Evolutionary conservation across 345 rosid genomes (phyloP), one percentile per base, ranked within the genome.

Genomic region (Ceriops tagal): DNA sequence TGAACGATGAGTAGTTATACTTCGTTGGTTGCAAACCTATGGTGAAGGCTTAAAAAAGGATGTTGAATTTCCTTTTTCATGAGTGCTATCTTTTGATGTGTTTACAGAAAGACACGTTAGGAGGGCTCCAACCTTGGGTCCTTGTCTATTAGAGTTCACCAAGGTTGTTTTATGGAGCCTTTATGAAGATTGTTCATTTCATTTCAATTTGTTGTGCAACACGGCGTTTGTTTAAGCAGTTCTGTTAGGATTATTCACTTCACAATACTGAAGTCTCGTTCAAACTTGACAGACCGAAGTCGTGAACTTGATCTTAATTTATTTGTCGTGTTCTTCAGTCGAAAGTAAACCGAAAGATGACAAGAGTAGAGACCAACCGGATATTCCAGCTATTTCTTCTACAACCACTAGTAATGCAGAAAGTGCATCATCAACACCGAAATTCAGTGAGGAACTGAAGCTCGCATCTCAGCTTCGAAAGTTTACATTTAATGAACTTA

Each of bases 361-460:
- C 26, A 75, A 58, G 66, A 57, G 53, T 27, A 69, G 39, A 75
- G 74, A 75, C 46, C 69, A 58, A 58, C 73, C 70, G 2, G 21
- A 39, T 20, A 53, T 59, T 75, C 66, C 78, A 1, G 65, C 39
- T 21, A 57, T 69, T 32, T 75, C 66, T 30, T 69, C 74, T 58
- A 58, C 78, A 13, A 69, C 69, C 10, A 57, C 64, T 49, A 75
- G 73, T 47, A 64, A 69, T 64, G 66, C 65, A 69, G 78, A 75
- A 70, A 75, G 73, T 68, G 32, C 69, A n/a, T 64, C 78, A n/a
- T 75, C 73, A 13, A 47, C 62, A 3, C 70, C 73, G 6, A 75
- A 58, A 58, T 75, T 75, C 46, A 75, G 78, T 46, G 78, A 75
- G 62, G 78, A 75, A 51, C 61, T 75, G 70, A 69, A 58, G 70